These are phyloP conservation scores for Laguncularia racemosa DNA, from an alignment of 345 rosid genomes.

Conservation along the genomic window DNA sequence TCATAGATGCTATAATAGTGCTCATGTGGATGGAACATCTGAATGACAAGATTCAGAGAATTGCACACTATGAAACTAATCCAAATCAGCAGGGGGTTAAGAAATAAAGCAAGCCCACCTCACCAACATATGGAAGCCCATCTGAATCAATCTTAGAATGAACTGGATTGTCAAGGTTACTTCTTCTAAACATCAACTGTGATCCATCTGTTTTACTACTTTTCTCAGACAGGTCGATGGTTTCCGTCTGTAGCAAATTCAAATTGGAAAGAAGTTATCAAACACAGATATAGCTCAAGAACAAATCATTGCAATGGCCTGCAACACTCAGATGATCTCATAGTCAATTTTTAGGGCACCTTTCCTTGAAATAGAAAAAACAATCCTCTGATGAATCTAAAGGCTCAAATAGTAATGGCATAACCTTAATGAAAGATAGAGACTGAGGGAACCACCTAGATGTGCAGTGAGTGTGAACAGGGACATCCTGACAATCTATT, in stretches of 20 bases:
- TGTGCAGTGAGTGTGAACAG: background rate
- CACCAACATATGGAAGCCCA: slow-evolving; percentile 93
- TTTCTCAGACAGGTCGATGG: slow-evolving; percentile 62
- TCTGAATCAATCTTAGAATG: slow-evolving; percentile 66
- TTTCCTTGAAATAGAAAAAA: no score
- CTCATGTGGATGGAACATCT: slow-evolving; percentile 63
- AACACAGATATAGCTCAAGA: background rate
- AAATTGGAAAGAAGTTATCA: background rate
- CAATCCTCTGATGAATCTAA: no score
- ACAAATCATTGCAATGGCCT: background rate
- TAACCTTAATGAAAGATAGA: no score
- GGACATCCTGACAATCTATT: background rate
- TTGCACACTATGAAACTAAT: background rate
- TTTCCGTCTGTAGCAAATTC: slow-evolving; percentile 60
- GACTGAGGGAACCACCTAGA: no score
- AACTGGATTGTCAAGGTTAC: slow-evolving; percentile 34
- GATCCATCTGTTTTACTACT: slow-evolving; percentile 36
- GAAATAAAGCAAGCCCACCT: slow-evolving; percentile 37
- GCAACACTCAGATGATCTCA: no score
- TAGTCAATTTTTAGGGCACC: no score
- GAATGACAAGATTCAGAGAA: slow-evolving; percentile 14
- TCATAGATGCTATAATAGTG: slow-evolving; percentile 68
- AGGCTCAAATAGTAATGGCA: no score
- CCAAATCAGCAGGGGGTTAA: background rate
- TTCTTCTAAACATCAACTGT: slow-evolving; percentile 49